phyloP scores from a whole-genome alignment of 2,329 filamentous ascomycete genomes.

The Aspergillus costaricaensis region DNA sequence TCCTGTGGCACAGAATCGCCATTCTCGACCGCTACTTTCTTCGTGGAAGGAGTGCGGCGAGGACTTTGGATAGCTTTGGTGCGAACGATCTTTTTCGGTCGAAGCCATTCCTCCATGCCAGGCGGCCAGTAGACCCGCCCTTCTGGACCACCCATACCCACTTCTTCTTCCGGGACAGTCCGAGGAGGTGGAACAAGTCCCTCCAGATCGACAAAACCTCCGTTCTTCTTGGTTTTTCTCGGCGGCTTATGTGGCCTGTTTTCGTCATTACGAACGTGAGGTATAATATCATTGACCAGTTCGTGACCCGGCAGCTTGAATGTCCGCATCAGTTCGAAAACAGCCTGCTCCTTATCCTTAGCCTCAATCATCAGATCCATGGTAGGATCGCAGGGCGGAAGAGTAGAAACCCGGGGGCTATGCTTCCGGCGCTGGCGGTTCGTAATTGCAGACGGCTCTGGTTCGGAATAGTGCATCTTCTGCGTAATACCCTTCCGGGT shows the following conservation, averaged over 20 bases:
- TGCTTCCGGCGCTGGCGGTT: slow-evolving; percentile 80
- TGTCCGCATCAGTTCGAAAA: slow-evolving; percentile 88
- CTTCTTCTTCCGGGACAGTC: slow-evolving; percentile 65
- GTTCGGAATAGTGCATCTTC: slow-evolving; percentile 97
- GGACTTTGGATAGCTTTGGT: slow-evolving; percentile 26
- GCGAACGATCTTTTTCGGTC: slow-evolving; percentile 66
- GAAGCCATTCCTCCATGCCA: slow-evolving; percentile 87
- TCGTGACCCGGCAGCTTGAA: slow-evolving; percentile 82
- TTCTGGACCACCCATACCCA: slow-evolving; percentile 83
- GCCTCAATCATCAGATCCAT: slow-evolving; percentile 99
- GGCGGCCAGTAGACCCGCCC: slow-evolving; percentile 86
- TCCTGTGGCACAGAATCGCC: slow-evolving; percentile 4
- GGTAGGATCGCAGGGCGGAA: slow-evolving; percentile 77
- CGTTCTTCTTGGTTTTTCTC: slow-evolving; percentile 50
- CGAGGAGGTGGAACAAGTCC: slow-evolving; percentile 45
- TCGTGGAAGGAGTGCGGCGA: slow-evolving; percentile 18
- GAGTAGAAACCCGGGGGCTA: slow-evolving; percentile 71
- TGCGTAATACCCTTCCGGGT: slow-evolving; percentile 78
- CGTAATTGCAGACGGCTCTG: slow-evolving; percentile 73
- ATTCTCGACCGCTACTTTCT: slow-evolving; percentile 19
- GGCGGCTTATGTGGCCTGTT: slow-evolving; percentile 59
- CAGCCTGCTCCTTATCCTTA: slow-evolving; percentile 96
- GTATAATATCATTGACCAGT: slow-evolving; percentile 73
- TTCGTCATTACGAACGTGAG: slow-evolving; percentile 75
- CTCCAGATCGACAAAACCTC: slow-evolving; percentile 41